phyloP scores from a whole-genome alignment of 2,329 filamentous ascomycete species.

The Penicillium sp. region DNA sequence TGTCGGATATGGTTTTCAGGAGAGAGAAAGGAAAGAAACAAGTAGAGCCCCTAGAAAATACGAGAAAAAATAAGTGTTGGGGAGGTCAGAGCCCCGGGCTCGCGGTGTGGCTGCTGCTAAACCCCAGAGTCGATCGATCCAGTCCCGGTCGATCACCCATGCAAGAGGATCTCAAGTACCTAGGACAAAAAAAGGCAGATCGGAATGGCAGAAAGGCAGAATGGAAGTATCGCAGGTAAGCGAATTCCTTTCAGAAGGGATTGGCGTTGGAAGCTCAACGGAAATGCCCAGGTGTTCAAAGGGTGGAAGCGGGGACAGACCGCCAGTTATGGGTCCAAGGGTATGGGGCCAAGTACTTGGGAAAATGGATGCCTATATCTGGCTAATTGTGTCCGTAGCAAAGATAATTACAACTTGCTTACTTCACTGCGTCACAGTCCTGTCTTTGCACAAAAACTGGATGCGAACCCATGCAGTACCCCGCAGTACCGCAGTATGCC shows the following conservation, averaged over 20 bases:
- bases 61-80: constrained; percentile 2
- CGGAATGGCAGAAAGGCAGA: background rate
- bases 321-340: constrained; percentile 3
- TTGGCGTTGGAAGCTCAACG: background rate
- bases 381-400: background rate
- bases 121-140: constrained; percentile 31
- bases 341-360: background rate
- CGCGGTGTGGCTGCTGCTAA: constrained; percentile 18
- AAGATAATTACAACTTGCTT: background rate
- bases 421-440: background rate
- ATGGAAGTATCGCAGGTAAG: background rate
- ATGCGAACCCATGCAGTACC: constrained; percentile 6
- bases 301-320: constrained; percentile 6
- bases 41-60: background rate
- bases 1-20: constrained; percentile 30
- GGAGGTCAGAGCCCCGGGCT: constrained; percentile 6
- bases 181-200: background rate
- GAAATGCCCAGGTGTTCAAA: background rate
- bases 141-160: constrained; percentile 8
- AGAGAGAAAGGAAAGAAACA: background rate
- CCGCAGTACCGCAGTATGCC: background rate
- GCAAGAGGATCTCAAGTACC: background rate
- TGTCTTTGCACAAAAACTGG: background rate
- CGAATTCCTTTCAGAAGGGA: background rate
- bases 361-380: constrained; percentile 12